Conservation (phyloP, 2,329 filamentous ascomycete genomes). For the Aspergillus ochraceoroseus region DNA sequence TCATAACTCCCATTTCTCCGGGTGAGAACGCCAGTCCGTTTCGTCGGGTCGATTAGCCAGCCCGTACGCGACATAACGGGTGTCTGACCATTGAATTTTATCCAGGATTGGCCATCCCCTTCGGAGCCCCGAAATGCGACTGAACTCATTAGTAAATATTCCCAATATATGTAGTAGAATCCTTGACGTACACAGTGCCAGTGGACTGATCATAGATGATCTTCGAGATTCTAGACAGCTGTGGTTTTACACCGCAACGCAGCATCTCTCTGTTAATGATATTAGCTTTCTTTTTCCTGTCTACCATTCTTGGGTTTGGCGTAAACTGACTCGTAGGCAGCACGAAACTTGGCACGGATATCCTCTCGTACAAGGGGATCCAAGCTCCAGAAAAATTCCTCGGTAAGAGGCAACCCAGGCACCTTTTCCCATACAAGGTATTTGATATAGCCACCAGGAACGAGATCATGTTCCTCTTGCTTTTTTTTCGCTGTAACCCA, state of each 20-base stretch:
- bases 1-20: too few species aligned
- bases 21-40: too few species aligned
- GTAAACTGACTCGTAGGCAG: constrained; percentile 18
- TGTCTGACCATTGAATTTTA: too few species aligned
- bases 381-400: constrained; percentile 18
- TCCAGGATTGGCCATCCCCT: constrained; percentile 16
- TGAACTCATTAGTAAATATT: constrained; percentile 12
- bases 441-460: constrained; percentile 19
- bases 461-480: constrained; percentile 14
- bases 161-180: constrained; percentile 7
- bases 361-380: constrained; percentile 12
- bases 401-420: too few species aligned
- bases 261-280: constrained; percentile 15
- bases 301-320: constrained; percentile 9
- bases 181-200: constrained; percentile 15
- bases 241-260: constrained; percentile 14
- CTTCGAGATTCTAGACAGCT: constrained; percentile 13
- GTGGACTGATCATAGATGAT: constrained; percentile 20
- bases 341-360: constrained; percentile 19
- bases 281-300: constrained; percentile 5
- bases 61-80: too few species aligned
- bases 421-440: constrained; percentile 20
- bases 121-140: constrained; percentile 17
- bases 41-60: too few species aligned
- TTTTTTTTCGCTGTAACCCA: constrained; percentile 15